These are phyloP conservation scores for Sporopachydermia quercuum DNA, from an alignment of 805 yeast genomes.

Conservation along the genomic window DNA sequence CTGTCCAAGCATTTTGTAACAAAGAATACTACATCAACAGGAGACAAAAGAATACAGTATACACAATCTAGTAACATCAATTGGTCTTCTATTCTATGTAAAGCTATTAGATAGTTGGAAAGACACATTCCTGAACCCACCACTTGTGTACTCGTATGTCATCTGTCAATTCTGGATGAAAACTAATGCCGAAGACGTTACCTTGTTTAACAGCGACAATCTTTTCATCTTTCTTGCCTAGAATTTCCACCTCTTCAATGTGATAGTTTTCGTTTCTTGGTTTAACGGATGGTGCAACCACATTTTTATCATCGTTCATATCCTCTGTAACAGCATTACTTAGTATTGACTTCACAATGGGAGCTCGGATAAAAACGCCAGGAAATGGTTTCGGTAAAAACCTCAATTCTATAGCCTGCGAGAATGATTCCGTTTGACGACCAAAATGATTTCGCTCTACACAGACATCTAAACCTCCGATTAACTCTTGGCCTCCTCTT, in stretches of 20 bases:
- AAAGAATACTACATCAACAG: too few species aligned
- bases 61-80: too few species aligned
- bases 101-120: slow-evolving; percentile 7
- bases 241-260: slow-evolving; percentile 21
- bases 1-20: too few species aligned
- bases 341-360: slow-evolving; percentile 36
- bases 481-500: slow-evolving; percentile 31
- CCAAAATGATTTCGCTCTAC: slow-evolving; percentile 71
- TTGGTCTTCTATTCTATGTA: too few species aligned
- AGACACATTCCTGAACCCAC: slow-evolving; percentile 48
- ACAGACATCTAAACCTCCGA: slow-evolving; percentile 50
- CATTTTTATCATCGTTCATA: slow-evolving; percentile 5
- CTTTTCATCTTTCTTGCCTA: slow-evolving; percentile 24
- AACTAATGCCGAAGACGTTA: slow-evolving; percentile 52
- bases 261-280: slow-evolving; percentile 1
- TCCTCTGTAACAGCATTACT: background rate
- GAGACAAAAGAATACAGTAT: too few species aligned
- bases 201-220: slow-evolving; percentile 68
- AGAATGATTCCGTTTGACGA: slow-evolving; percentile 57
- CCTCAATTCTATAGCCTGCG: slow-evolving; percentile 26
- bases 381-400: slow-evolving; percentile 18
- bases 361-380: slow-evolving; percentile 59
- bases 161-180: slow-evolving; percentile 60
- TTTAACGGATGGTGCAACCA: slow-evolving; percentile 2
- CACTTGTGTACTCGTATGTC: slow-evolving; percentile 54